Evolutionary conservation across 768 basidiomycete genomes (phyloP).

Genomic region (Phanerochaete sordida): DNA sequence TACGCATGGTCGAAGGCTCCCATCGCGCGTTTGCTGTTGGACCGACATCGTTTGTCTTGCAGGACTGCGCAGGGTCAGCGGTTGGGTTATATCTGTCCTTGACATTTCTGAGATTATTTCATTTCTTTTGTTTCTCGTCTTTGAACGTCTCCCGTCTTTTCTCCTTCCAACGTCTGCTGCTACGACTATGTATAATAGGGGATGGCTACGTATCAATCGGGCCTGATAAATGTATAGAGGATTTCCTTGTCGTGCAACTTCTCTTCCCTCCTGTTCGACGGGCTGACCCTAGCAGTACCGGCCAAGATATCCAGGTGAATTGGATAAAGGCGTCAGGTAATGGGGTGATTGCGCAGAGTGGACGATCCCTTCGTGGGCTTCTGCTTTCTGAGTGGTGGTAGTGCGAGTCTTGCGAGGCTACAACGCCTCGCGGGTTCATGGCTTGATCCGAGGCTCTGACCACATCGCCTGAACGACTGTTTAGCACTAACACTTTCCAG

Average conservation of each 20-base stretch:
- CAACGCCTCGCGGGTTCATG: background rate
- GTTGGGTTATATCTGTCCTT: constrained; percentile 7
- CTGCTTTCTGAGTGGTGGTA: too few relatives aligned
- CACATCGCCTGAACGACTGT: background rate
- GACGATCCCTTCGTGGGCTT: too few relatives aligned
- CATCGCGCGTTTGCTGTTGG: constrained; percentile 1
- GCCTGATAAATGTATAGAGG: constrained; percentile 15
- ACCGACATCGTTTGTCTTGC: background rate
- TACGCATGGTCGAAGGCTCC: background rate
- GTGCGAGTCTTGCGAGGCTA: too few relatives aligned
- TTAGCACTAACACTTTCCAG: background rate
- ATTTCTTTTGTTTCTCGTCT: background rate
- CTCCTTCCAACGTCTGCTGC: constrained; percentile 12
- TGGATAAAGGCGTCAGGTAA: too few relatives aligned
- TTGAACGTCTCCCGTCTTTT: constrained; percentile 8
- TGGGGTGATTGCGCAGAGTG: too few relatives aligned
- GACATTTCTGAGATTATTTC: constrained; percentile 10
- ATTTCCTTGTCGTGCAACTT: background rate
- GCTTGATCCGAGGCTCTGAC: background rate
- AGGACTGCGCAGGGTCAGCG: constrained; percentile 4
- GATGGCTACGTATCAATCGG: constrained; percentile 11
- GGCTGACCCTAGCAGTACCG: too few relatives aligned
- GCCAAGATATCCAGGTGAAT: too few relatives aligned
- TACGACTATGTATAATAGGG: constrained; percentile 16
- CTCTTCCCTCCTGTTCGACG: background rate